phyloP scores from a whole-genome alignment of 768 basidiomycete species.

The Cystobasidium tubakii region DNA sequence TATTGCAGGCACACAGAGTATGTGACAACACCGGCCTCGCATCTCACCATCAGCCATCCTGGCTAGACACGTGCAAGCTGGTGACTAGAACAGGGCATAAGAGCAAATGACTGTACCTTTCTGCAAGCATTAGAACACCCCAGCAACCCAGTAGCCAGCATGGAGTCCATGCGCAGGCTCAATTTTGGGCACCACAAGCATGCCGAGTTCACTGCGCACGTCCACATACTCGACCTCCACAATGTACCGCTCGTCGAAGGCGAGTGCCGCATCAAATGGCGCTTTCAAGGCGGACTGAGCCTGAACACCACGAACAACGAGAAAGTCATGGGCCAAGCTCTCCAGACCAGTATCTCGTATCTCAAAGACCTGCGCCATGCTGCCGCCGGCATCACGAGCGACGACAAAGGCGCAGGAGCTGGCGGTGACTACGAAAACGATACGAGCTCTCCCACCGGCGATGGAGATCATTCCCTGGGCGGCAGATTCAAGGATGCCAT shows the following conservation, averaged over 20 bases:
- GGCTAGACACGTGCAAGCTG: background rate
- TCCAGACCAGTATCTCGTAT: background rate
- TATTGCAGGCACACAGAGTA: no score
- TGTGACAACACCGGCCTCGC: no score
- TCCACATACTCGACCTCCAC: conserved; percentile 23
- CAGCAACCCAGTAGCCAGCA: background rate
- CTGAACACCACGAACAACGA: conserved; percentile 13
- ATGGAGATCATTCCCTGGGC: conserved; percentile 8
- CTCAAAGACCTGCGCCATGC: background rate
- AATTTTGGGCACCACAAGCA: background rate
- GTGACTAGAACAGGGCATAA: background rate
- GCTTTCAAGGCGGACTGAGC: conserved; percentile 40
- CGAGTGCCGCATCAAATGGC: conserved; percentile 45
- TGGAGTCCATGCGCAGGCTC: conserved; percentile 7
- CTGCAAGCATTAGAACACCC: background rate
- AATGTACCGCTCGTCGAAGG: conserved; percentile 43
- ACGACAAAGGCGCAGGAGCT: background rate
- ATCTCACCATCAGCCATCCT: no score
- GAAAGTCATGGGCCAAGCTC: conserved; percentile 13
- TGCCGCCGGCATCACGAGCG: background rate
- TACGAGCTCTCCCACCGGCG: background rate
- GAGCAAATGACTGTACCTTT: background rate
- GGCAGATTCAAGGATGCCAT: conserved; percentile 9
- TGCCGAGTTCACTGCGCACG: conserved; percentile 26
- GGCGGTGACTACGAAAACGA: background rate